Evolutionary conservation across 208 protist species (phyloP).

Genomic region (Leishmania turanica): DNA sequence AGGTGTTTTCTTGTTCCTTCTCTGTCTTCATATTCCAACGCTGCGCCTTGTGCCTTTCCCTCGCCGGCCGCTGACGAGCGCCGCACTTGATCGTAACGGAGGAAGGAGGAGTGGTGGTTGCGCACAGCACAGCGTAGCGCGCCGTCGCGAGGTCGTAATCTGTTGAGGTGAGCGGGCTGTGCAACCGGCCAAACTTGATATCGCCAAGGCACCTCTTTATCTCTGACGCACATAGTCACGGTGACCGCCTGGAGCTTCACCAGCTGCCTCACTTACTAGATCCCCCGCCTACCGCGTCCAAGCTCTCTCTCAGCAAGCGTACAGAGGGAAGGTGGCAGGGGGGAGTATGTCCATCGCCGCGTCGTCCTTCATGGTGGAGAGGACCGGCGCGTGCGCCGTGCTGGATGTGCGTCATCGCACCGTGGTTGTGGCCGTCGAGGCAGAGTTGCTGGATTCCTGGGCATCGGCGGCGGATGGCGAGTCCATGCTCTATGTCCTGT

Average conservation of each 20-base stretch:
- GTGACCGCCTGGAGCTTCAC: not conserved
- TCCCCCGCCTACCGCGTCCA: not conserved
- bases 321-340: not conserved
- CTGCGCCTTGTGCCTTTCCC: not conserved
- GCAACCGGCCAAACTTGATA: not conserved
- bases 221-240: not conserved
- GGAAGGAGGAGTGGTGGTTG: not conserved
- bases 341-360: slow-evolving; percentile 15
- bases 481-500: slow-evolving; percentile 13
- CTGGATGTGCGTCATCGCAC: slow-evolving; percentile 21
- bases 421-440: slow-evolving; percentile 20
- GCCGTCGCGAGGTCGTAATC: not conserved
- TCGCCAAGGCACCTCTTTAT: not conserved
- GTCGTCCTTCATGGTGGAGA: slow-evolving; percentile 19
- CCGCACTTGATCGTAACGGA: not conserved
- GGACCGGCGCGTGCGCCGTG: slow-evolving; percentile 20
- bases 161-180: not conserved
- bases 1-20: not conserved
- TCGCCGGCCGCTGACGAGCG: too few species aligned
- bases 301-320: not conserved
- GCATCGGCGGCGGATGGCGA: not conserved
- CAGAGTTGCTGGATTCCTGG: slow-evolving; percentile 4
- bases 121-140: not conserved
- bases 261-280: not conserved
- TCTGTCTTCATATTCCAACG: too few species aligned